Base-by-base conservation (phyloP, 495 filamentous ascomycete species). In the Penicillium fimorum region DNA sequence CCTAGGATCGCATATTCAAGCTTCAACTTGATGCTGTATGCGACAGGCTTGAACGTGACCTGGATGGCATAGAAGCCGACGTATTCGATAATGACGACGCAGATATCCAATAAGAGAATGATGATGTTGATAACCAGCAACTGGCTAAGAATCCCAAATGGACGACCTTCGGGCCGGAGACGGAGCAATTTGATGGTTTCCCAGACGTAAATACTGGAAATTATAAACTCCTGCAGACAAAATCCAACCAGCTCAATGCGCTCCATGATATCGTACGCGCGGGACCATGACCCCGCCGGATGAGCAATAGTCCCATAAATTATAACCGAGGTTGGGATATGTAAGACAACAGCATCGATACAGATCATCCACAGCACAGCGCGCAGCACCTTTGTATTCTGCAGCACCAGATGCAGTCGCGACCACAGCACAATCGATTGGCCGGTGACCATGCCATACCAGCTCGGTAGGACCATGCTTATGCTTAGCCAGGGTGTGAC, bases 201-300 rank as follows among this genome's bases (percentile, higher is more conserved):
- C 69, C 70, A 79, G 8, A 86, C 70, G 56, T 84, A 87, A 3
- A 84, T 61, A 1, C 75, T 75, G 1, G 84, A 85, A 20, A 86
- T 76, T 22, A 80, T 66, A 33, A 77, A 56, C 61, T 85, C 83
- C 61, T 85, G 83, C 9, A 82, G 44, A 47, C 72, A 78, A 65
- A 85, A 83, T 2, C 69, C 77, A 3, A 76, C 70, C 29, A 85
- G 70, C 61, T 85, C 78, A 5, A 80, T 68, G 2, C 75, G 76
- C 47, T 84, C 82, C 63, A 79, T 76, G 29, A 80, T 63, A 9
- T 72, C 67, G 59, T 82, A 85, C 0, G 68, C 72, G 0, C 27
- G 29, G 4, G 69, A 50, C 53, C 76, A 80, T 5, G 41, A 29
- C 18, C 74, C 67, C 7, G 61, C 55, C 5, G 63, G 53, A 6